These are phyloP conservation scores for Exserohilum turcica DNA, from an alignment of 2,329 filamentous ascomycete genomes.

Conservation along the genomic window DNA sequence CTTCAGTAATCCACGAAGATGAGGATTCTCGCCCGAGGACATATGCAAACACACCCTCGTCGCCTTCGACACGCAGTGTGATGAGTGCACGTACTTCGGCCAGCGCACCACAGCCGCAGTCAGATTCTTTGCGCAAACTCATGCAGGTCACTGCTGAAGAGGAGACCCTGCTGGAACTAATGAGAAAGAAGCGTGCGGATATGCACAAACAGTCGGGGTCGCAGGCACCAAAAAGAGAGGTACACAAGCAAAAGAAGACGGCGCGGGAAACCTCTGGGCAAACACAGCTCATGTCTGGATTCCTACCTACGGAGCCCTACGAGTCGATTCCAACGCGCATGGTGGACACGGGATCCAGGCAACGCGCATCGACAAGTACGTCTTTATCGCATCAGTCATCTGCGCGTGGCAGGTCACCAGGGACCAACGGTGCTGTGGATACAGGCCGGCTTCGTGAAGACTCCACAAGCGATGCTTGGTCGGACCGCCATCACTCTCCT, in stretches of 20 bases:
- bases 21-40: conserved; percentile 39
- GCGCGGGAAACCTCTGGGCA: conserved; percentile 18
- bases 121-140: conserved; percentile 40
- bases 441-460: conserved; percentile 36
- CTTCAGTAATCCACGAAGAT: conserved; percentile 47
- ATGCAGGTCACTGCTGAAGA: conserved; percentile 59
- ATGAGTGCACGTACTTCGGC: conserved; percentile 40
- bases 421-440: conserved; percentile 20
- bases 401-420: conserved; percentile 33
- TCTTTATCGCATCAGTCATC: conserved; percentile 30
- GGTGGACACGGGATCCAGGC: conserved; percentile 22
- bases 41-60: conserved; percentile 27
- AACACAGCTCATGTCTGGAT: conserved; percentile 32
- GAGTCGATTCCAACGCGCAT: conserved; percentile 34
- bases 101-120: conserved; percentile 42
- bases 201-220: conserved; percentile 50
- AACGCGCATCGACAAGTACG: conserved; percentile 23
- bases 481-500: conserved; percentile 21
- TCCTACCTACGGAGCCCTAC: conserved; percentile 29
- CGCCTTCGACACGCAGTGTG: conserved; percentile 36
- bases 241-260: conserved; percentile 30
- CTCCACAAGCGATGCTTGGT: conserved; percentile 33
- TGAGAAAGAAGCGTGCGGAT: conserved; percentile 55
- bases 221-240: conserved; percentile 46
- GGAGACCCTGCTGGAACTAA: conserved; percentile 55